phyloP scores from a whole-genome alignment of 257 asterid genomes.

The Plantago elongata region DNA sequence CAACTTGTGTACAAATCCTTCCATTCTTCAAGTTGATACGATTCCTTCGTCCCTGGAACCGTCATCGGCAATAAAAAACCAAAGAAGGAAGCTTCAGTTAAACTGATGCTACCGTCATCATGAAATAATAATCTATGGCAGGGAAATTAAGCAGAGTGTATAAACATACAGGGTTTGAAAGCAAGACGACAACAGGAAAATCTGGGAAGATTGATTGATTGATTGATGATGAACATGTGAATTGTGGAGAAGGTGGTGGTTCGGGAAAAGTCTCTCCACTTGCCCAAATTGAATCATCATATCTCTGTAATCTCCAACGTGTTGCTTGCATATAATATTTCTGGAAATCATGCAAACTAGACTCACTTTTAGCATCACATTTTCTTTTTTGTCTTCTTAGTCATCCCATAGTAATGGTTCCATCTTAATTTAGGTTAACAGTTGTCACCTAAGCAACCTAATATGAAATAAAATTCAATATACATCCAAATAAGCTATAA shows the following conservation, averaged over 20 bases:
- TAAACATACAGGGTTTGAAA: not conserved
- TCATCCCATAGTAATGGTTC: not conserved
- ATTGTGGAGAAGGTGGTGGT: constrained; percentile 59
- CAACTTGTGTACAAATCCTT: no score
- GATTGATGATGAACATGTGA: constrained; percentile 18
- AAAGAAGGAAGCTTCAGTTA: no score
- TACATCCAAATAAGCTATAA: no score
- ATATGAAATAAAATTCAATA: no score
- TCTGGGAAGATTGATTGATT: constrained; percentile 15
- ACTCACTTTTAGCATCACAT: not conserved
- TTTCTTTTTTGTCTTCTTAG: constrained; percentile 17
- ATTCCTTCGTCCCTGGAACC: no score
- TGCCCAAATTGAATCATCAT: constrained; percentile 28
- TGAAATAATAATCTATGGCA: no score
- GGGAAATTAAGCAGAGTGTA: no score
- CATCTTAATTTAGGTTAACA: no score
- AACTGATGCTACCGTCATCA: no score
- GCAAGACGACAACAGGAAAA: constrained; percentile 29
- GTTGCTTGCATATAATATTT: constrained; percentile 12
- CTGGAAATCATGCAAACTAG: constrained; percentile 34
- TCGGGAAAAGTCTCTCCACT: constrained; percentile 31
- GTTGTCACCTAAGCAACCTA: no score
- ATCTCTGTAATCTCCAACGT: constrained; percentile 15
- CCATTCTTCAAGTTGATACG: no score
- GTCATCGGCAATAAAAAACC: no score